Conservation (phyloP, 495 filamentous ascomycete species). For the Penicillium coprophilum region DNA sequence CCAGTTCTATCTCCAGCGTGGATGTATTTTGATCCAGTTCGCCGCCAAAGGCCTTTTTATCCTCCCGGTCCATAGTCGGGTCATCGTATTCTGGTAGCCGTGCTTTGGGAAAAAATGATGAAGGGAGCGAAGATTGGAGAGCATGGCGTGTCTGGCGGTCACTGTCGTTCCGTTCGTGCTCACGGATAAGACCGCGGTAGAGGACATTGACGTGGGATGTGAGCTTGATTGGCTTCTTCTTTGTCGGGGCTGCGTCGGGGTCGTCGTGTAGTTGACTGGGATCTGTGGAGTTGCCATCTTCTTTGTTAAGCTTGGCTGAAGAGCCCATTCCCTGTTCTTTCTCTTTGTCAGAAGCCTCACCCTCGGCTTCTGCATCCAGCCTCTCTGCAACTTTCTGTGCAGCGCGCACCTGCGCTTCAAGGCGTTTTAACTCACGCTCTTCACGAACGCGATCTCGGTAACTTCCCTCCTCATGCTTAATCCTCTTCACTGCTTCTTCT, state of each 20-base stretch:
- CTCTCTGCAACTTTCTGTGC: conserved; percentile 82
- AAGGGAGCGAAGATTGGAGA: conserved; percentile 62
- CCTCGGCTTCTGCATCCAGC: conserved; percentile 56
- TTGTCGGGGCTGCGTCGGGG: conserved; percentile 12
- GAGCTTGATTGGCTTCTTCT: conserved; percentile 43
- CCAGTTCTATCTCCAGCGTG: conserved; percentile 63
- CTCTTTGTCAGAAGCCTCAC: conserved; percentile 17
- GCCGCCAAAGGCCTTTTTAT: conserved; percentile 53
- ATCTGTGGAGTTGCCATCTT: background rate
- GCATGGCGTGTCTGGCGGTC: conserved; percentile 66
- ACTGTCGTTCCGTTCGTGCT: conserved; percentile 68
- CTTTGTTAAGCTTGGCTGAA: background rate
- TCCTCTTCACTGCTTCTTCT: conserved; percentile 58
- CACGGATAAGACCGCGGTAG: conserved; percentile 71
- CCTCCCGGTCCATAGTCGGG: conserved; percentile 54
- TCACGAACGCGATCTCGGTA: conserved; percentile 71
- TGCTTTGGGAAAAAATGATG: conserved; percentile 44
- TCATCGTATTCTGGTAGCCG: conserved; percentile 54
- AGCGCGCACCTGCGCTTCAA: conserved; percentile 64
- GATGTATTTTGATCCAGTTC: conserved; percentile 39
- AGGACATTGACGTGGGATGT: conserved; percentile 69
- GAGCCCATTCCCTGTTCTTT: conserved; percentile 19
- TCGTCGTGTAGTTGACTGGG: background rate
- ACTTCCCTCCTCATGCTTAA: conserved; percentile 66
- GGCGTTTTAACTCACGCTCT: conserved; percentile 69